These are phyloP conservation scores for Thermothelomyces thermophilus DNA, from an alignment of 2,329 filamentous ascomycete genomes.

Conservation along the genomic window DNA sequence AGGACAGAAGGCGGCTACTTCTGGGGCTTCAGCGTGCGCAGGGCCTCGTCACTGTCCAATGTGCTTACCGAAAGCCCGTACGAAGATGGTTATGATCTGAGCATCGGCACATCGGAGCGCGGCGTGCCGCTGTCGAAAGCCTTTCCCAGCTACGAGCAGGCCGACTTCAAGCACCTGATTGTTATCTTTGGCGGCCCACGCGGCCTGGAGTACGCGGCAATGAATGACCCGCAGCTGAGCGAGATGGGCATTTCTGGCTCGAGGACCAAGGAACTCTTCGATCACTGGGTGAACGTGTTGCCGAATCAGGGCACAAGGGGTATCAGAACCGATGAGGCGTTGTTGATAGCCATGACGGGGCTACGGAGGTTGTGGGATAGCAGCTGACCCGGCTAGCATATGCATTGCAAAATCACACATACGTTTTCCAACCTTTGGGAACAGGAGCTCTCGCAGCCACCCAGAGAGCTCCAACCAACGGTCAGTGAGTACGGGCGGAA, in stretches of 20 bases:
- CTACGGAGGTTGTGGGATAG: slow-evolving; percentile 53
- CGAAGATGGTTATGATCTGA: slow-evolving; percentile 73
- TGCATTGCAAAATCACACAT: neutral
- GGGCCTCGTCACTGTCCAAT: slow-evolving; percentile 57
- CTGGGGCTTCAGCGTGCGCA: slow-evolving; percentile 74
- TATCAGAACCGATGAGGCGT: slow-evolving; percentile 76
- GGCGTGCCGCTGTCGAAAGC: slow-evolving; percentile 47
- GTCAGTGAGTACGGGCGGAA: too few species aligned
- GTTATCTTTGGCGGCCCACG: slow-evolving; percentile 76
- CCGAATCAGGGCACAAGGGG: slow-evolving; percentile 75
- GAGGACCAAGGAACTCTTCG: slow-evolving; percentile 66
- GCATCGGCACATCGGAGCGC: slow-evolving; percentile 77
- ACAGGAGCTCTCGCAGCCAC: too few species aligned
- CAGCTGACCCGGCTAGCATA: slow-evolving; percentile 16
- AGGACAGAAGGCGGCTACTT: slow-evolving; percentile 74
- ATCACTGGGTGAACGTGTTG: slow-evolving; percentile 76
- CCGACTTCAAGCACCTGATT: slow-evolving; percentile 62
- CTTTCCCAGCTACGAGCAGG: slow-evolving; percentile 38
- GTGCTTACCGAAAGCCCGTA: slow-evolving; percentile 73
- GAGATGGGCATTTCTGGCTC: slow-evolving; percentile 57
- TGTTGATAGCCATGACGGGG: slow-evolving; percentile 68
- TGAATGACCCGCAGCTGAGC: slow-evolving; percentile 49
- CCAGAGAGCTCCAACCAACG: too few species aligned
- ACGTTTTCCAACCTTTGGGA: too few species aligned
- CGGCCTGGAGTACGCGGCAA: slow-evolving; percentile 69